These are phyloP conservation scores for Caloboletus firmus DNA, from an alignment of 1,284 basidiomycete genomes.

Conservation along the genomic window DNA sequence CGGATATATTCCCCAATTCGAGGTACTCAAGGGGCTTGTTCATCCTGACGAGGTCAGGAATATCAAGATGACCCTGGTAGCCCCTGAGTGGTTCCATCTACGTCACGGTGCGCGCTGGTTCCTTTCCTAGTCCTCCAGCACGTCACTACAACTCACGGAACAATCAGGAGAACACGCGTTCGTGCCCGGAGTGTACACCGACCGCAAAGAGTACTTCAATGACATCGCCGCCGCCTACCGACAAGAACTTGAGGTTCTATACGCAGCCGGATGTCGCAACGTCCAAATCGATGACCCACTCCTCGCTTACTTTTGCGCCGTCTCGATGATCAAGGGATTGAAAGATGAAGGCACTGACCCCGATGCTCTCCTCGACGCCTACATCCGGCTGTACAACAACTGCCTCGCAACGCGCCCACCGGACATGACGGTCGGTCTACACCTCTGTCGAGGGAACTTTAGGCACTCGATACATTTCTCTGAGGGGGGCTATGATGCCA, in stretches of 20 bases:
- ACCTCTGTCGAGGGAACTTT: constrained; percentile 82
- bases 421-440: constrained; percentile 70
- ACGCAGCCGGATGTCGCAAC: constrained; percentile 70
- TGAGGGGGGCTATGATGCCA: constrained; percentile 73
- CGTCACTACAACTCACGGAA: not conserved
- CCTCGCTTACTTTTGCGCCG: constrained; percentile 66
- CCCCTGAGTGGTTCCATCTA: constrained; percentile 77
- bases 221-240: constrained; percentile 72
- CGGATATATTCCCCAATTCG: constrained; percentile 65
- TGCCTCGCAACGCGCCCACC: constrained; percentile 56
- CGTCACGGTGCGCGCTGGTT: constrained; percentile 49
- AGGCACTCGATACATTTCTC: constrained; percentile 64
- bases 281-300: constrained; percentile 78
- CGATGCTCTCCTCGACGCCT: constrained; percentile 63
- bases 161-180: constrained; percentile 25
- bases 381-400: constrained; percentile 71
- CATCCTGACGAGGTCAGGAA: constrained; percentile 58
- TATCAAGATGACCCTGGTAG: constrained; percentile 74
- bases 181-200: constrained; percentile 15
- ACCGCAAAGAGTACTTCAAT: constrained; percentile 67
- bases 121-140: not conserved
- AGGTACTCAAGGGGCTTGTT: constrained; percentile 55
- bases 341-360: constrained; percentile 58
- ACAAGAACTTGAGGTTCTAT: constrained; percentile 70
- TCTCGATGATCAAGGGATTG: constrained; percentile 63